Conservation (phyloP, 495 filamentous ascomycete species). For the Daldinia loculata region DNA sequence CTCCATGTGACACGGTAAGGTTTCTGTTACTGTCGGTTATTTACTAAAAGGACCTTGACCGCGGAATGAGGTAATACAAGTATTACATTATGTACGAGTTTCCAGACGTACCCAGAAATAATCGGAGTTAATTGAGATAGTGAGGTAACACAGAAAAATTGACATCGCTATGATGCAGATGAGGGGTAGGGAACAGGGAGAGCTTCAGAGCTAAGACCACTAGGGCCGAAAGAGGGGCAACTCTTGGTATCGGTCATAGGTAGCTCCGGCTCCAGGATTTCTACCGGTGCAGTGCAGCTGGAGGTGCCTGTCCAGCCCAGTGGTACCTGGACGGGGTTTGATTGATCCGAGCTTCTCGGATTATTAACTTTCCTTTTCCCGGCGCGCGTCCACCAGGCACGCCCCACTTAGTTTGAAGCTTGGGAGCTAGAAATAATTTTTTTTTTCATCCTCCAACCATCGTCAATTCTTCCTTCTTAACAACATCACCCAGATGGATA, state of each 20-base stretch:
- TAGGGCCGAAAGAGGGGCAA: conserved; percentile 14
- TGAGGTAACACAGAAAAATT: conserved; percentile 24
- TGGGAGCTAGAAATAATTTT: conserved; percentile 36
- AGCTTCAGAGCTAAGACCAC: conserved; percentile 12
- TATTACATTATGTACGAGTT: not conserved
- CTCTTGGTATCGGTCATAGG: not conserved
- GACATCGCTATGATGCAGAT: conserved; percentile 37
- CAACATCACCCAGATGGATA: not conserved
- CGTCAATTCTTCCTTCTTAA: conserved; percentile 11
- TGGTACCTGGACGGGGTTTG: conserved; percentile 1
- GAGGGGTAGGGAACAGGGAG: conserved; percentile 24
- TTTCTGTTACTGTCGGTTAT: not conserved
- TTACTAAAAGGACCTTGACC: not conserved
- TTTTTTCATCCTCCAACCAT: conserved; percentile 11
- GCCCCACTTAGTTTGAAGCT: conserved; percentile 30
- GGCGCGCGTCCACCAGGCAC: conserved; percentile 1
- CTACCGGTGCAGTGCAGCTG: too few relatives aligned
- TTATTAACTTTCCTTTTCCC: conserved; percentile 30
- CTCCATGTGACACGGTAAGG: conserved; percentile 22
- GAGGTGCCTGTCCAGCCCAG: too few relatives aligned
- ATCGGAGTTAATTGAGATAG: conserved; percentile 14
- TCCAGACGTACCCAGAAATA: conserved; percentile 1
- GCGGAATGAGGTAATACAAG: not conserved
- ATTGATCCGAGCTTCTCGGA: conserved; percentile 3
- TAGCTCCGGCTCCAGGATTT: not conserved